Evolutionary conservation across 2,329 filamentous ascomycete species (phyloP).

Genomic region (Paecilomyces formosus): DNA sequence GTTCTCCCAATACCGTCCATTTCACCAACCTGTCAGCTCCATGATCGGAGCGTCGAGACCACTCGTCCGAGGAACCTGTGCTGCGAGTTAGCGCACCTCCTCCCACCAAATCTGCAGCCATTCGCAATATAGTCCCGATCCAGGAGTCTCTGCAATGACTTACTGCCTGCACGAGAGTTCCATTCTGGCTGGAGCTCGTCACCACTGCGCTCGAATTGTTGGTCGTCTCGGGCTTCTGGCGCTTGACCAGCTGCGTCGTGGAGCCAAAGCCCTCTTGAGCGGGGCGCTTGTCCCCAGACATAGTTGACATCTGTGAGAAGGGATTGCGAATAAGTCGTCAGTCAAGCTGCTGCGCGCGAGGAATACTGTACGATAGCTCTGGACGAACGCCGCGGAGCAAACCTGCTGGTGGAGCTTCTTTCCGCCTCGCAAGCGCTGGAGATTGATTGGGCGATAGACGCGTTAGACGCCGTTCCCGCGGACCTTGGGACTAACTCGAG

Average conservation of each 20-base stretch:
- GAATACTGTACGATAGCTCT: background rate
- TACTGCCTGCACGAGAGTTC: conserved; percentile 61
- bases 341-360: background rate
- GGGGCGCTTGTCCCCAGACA: conserved; percentile 88
- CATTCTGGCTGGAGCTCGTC: conserved; percentile 51
- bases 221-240: conserved; percentile 66
- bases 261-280: conserved; percentile 76
- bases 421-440: background rate
- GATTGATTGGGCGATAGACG: background rate
- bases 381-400: conserved; percentile 2
- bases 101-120: background rate
- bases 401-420: conserved; percentile 1
- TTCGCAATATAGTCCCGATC: background rate
- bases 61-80: conserved; percentile 69
- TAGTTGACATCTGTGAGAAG: conserved; percentile 31
- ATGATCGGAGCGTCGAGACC: conserved; percentile 84
- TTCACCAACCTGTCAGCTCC: conserved; percentile 70
- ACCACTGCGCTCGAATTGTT: conserved; percentile 51
- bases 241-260: conserved; percentile 72
- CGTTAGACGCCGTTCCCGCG: background rate
- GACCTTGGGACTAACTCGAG: background rate
- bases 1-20: background rate
- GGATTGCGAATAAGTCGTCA: background rate
- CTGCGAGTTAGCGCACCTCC: conserved; percentile 8
- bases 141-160: conserved; percentile 21